A percentile compares a stretch with the other conserved stretches of the same genome.
These are phyloP conservation scores for Neonectria neomacrospora DNA, from an alignment of 2,329 filamentous ascomycete species.

Conservation along the genomic window DNA sequence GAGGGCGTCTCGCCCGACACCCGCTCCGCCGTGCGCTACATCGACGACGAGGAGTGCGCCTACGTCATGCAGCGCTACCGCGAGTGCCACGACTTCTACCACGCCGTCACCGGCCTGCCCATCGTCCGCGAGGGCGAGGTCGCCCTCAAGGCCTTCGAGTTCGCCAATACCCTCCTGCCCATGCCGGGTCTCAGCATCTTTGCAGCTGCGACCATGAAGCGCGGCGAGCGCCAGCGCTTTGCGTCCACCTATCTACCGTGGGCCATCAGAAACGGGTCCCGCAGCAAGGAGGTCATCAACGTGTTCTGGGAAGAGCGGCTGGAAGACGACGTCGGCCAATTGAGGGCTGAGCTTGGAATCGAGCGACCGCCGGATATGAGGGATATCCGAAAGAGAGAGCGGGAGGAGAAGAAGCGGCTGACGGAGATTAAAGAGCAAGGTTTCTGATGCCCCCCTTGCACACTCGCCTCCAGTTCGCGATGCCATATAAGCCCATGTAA, in stretches of 20 bases:
- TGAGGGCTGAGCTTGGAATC: slow-evolving; percentile 81
- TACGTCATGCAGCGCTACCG: slow-evolving; percentile 99
- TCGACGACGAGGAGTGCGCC: slow-evolving; percentile 94
- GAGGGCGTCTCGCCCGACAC: slow-evolving; percentile 96
- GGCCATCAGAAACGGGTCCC: slow-evolving; percentile 85
- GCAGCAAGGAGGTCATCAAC: slow-evolving; percentile 85
- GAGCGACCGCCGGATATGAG: slow-evolving; percentile 90
- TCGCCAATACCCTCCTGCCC: slow-evolving; percentile 90
- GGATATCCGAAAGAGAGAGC: slow-evolving; percentile 76
- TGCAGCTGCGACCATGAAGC: slow-evolving; percentile 86
- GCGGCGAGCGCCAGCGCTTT: slow-evolving; percentile 81
- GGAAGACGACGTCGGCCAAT: slow-evolving; percentile 80
- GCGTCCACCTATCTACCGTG: slow-evolving; percentile 84
- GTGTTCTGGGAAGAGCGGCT: slow-evolving; percentile 98
- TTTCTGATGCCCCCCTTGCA: slow-evolving; percentile 27
- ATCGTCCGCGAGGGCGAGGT: slow-evolving; percentile 95
- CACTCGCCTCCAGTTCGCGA: background rate
- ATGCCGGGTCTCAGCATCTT: slow-evolving; percentile 93
- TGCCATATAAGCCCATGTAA: slow-evolving; percentile 1
- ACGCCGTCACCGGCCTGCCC: slow-evolving; percentile 90
- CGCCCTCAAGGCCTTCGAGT: slow-evolving; percentile 98
- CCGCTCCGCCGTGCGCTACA: slow-evolving; percentile 82
- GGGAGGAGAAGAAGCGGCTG: slow-evolving; percentile 73
- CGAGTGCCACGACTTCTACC: slow-evolving; percentile 98
- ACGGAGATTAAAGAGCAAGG: slow-evolving; percentile 55